A percentile compares a stretch with the other conserved stretches of the same genome.
phyloP scores from a whole-genome alignment of 2,329 filamentous ascomycete species.

The Fusarium sp. region DNA sequence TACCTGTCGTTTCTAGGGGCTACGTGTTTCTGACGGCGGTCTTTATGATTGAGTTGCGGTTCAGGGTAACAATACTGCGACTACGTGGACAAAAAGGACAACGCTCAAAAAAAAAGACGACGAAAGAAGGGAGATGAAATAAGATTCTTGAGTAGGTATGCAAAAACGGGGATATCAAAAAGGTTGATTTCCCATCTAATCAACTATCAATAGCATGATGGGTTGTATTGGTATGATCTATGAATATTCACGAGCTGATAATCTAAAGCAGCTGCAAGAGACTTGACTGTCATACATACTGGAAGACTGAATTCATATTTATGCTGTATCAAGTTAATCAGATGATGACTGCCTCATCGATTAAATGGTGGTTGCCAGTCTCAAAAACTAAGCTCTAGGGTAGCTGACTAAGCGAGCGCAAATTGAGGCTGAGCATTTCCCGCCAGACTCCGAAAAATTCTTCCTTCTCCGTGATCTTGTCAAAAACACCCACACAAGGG shows the following conservation, averaged over 20 bases:
- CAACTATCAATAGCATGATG: neutral
- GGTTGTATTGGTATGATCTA: neutral
- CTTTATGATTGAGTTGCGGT: neutral
- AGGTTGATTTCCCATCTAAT: neutral
- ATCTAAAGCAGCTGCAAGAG: no score
- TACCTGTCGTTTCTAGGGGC: neutral
- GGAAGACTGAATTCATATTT: neutral
- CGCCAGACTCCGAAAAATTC: conserved; percentile 46
- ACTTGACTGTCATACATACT: neutral
- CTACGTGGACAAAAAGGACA: no score
- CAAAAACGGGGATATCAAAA: no score
- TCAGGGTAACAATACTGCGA: neutral
- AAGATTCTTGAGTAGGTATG: no score
- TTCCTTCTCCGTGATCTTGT: conserved; percentile 47
- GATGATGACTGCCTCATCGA: neutral
- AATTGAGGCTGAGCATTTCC: conserved; percentile 33
- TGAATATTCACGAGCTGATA: neutral
- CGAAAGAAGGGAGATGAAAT: no score
- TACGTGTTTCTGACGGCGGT: neutral
- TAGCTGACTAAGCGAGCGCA: conserved; percentile 27
- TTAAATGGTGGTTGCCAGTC: neutral
- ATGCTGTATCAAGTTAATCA: neutral
- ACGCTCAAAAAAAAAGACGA: no score
- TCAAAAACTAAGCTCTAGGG: neutral
- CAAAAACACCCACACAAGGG: conserved; percentile 47